A percentile compares a stretch with the other conserved stretches of the same genome.
These are phyloP conservation scores for Tolypocladium endophyticum DNA, from an alignment of 2,329 filamentous ascomycete species.

Conservation along the genomic window DNA sequence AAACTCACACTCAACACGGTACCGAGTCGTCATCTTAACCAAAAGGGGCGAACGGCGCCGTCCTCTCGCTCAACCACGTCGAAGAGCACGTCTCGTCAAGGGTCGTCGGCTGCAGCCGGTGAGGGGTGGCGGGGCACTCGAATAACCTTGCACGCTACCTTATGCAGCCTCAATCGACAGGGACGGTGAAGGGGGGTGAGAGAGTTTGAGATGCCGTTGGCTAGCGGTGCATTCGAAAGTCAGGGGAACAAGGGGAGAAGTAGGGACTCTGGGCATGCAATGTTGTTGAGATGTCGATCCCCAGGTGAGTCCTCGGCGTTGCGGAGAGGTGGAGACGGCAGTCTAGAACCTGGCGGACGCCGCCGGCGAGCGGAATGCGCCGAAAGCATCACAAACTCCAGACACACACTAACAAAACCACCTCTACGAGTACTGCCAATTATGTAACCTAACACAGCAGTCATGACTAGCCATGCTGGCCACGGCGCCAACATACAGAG, in stretches of 20 bases:
- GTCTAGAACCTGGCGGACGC: neutral
- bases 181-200: neutral
- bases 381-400: neutral
- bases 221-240: neutral
- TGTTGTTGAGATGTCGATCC: neutral
- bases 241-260: neutral
- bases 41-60: neutral
- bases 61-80: neutral
- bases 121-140: neutral
- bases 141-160: neutral
- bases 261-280: neutral
- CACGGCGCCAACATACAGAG: neutral
- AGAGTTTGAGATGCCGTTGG: neutral
- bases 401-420: neutral
- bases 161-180: neutral
- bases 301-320: neutral
- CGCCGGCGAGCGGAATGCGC: neutral
- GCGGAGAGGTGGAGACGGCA: neutral
- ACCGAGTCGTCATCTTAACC: slow-evolving; percentile 47
- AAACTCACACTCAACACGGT: slow-evolving; percentile 62
- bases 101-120: neutral
- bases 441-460: neutral
- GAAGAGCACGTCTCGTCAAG: neutral
- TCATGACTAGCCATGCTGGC: neutral
- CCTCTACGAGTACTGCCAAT: neutral